Evolutionary conservation across 2,329 filamentous ascomycete species (phyloP).

Genomic region (Pseudocercospora vitis): DNA sequence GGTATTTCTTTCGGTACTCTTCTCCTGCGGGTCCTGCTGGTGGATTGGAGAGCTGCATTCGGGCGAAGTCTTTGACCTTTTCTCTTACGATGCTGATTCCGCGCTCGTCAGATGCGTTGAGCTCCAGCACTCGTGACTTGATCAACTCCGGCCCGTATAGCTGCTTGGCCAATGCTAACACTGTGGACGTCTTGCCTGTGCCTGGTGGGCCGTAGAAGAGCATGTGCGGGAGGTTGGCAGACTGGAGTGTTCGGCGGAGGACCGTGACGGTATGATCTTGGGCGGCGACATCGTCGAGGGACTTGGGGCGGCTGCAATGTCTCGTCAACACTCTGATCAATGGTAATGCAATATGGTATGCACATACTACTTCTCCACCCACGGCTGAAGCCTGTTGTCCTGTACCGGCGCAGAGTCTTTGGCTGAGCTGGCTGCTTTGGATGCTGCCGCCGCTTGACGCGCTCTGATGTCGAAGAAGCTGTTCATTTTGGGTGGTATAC

Average conservation of each 20-base stretch:
- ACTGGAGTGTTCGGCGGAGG: conserved; percentile 87
- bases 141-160: conserved; percentile 95
- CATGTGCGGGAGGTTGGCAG: conserved; percentile 98
- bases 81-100: conserved; percentile 96
- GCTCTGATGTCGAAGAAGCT: conserved; percentile 97
- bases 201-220: conserved; percentile 98
- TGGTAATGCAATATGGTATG: conserved; percentile 1
- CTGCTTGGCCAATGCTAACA: conserved; percentile 94
- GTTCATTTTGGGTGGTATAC: conserved; percentile 59
- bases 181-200: conserved; percentile 96
- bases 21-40: conserved; percentile 62
- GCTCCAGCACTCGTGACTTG: conserved; percentile 90
- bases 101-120: conserved; percentile 98
- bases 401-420: conserved; percentile 65
- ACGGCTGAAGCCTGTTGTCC: conserved; percentile 75
- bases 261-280: conserved; percentile 97
- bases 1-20: conserved; percentile 66
- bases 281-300: conserved; percentile 88
- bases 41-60: conserved; percentile 86
- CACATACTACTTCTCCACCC: conserved; percentile 62
- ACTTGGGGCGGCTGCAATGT: conserved; percentile 76
- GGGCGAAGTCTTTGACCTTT: conserved; percentile 97
- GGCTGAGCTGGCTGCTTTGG: conserved; percentile 67
- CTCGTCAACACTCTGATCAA: conserved; percentile 14
- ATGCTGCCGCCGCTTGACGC: conserved; percentile 67